A percentile compares a stretch with the other conserved stretches of the same genome.
Conservation (phyloP, 2,329 filamentous ascomycete genomes). For the Trichoderma sp. region DNA sequence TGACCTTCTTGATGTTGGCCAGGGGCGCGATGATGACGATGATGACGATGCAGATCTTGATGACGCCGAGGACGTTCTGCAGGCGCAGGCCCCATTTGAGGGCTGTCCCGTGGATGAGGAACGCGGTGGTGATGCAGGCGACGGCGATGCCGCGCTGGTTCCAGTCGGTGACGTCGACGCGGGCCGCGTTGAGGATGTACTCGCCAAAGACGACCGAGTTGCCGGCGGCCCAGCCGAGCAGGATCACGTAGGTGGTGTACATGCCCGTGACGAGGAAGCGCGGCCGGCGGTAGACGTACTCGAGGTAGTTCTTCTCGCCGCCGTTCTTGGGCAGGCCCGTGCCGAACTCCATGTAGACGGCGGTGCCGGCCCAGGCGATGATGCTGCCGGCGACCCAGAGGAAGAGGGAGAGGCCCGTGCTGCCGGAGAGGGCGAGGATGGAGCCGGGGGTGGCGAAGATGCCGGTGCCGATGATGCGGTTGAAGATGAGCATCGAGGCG, state of each 20-base stretch:
- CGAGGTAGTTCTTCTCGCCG: conserved; percentile 69
- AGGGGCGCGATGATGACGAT: conserved; percentile 67
- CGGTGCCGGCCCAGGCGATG: conserved; percentile 63
- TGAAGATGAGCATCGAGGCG: conserved; percentile 63
- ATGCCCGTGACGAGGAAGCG: conserved; percentile 63
- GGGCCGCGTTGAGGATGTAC: conserved; percentile 67
- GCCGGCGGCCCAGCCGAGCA: conserved; percentile 66
- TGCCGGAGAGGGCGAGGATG: conserved; percentile 60
- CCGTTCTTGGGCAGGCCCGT: conserved; percentile 66
- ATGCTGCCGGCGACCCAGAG: conserved; percentile 65
- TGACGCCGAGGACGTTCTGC: conserved; percentile 65
- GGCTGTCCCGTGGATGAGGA: conserved; percentile 65
- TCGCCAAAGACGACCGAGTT: conserved; percentile 72
- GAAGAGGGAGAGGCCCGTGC: conserved; percentile 63
- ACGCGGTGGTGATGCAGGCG: conserved; percentile 66
- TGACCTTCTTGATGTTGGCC: conserved; percentile 61
- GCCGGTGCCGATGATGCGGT: conserved; percentile 67
- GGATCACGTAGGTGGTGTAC: conserved; percentile 63
- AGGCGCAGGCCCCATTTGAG: conserved; percentile 68
- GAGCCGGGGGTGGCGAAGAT: conserved; percentile 66
- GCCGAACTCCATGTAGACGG: conserved; percentile 68
- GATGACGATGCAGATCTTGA: conserved; percentile 68
- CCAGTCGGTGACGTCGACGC: conserved; percentile 64
- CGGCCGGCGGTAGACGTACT: conserved; percentile 63
- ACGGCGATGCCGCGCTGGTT: conserved; percentile 68